Percentiles rank a stretch among this genome's conserved stretches.
phyloP scores from a whole-genome alignment of 495 filamentous ascomycete species.

The Neurospora sp. region DNA sequence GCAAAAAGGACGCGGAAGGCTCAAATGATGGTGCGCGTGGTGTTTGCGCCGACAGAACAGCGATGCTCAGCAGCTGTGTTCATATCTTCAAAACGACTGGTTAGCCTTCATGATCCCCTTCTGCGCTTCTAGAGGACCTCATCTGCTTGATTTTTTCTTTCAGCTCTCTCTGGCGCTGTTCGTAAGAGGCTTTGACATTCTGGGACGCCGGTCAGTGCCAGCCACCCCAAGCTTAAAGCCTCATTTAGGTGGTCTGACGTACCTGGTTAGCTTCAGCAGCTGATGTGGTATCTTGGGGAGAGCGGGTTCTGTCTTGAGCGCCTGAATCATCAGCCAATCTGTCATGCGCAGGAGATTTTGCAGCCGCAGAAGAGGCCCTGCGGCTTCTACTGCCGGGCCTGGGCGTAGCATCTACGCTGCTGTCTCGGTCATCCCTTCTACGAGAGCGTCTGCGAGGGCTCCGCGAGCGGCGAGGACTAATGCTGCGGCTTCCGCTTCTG shows the following conservation, averaged over 20 bases:
- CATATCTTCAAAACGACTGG: constrained; percentile 21
- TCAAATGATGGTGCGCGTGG: not conserved
- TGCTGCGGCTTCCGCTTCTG: constrained; percentile 31
- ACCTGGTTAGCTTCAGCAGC: constrained; percentile 27
- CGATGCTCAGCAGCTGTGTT: not conserved
- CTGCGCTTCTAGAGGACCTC: constrained; percentile 42
- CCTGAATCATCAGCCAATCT: constrained; percentile 54
- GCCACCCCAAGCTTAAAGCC: constrained; percentile 1
- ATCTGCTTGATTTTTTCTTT: constrained; percentile 59
- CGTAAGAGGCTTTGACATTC: constrained; percentile 33
- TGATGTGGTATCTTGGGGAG: constrained; percentile 19
- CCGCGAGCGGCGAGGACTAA: constrained; percentile 18
- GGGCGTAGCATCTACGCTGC: constrained; percentile 5
- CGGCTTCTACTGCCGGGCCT: constrained; percentile 26
- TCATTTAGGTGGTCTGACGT: constrained; percentile 21
- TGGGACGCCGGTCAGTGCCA: not conserved
- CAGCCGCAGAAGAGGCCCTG: constrained; percentile 37
- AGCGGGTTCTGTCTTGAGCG: constrained; percentile 42
- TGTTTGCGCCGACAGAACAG: not conserved
- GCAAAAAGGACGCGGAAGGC: not conserved
- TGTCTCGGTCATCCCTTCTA: not conserved
- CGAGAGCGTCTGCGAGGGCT: constrained; percentile 2
- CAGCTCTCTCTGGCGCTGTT: constrained; percentile 55
- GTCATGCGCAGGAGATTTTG: constrained; percentile 37
- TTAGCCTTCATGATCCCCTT: constrained; percentile 38